Base-by-base conservation (phyloP, 306 rosid genomes). In the Pyrus bretschneideri region DNA sequence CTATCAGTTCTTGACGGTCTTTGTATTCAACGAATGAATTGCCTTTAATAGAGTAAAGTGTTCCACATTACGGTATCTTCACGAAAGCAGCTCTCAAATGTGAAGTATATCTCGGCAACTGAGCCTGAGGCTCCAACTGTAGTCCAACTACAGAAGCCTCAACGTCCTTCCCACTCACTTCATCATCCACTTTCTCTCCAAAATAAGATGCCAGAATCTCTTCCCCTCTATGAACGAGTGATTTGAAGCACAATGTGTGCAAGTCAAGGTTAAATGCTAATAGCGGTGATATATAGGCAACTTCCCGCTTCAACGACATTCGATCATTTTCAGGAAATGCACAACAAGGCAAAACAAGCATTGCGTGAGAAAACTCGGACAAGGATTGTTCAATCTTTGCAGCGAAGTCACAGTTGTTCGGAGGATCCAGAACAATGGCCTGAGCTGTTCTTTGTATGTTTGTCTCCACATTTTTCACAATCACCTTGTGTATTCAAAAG, bases 41-140 rank as follows among this genome's bases (percentile, higher is more conserved):
- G 76, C 85, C 86, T 81, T 76, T 89, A 35, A 95, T 80, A 70
- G 96, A 83, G 73, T 90, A 93, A 63, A 95, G 97, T 64, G 82
- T 69, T 44, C 97, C 97, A 78, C 91, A 88, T 75, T 86, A 84
- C 0, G 97, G 97, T 66, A 95, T 83, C 90, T 87, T 95, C 80
- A 95, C 96, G 79, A 92, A 95, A 54, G 92, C 86, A 79, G 84
- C 88, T 88, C 97, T 90, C 75, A 92, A 69, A 75, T 90, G 99
- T 1, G 97, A 90, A 68, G 90, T 97, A 82, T 83, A 88, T 42
- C 83, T 86, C 2, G 91, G 97, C 86, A 88, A 76, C 69, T 79
- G 80, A 73, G 23, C 42, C 44, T 85, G 71, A 7, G 97, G 87
- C 70, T 61, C 87, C 80, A 91, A 79, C 80, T 84, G 90, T 19